These are phyloP conservation scores for Chlorella sorokiniana DNA, from an alignment of 139 green algal genomes.

Conservation along the genomic window DNA sequence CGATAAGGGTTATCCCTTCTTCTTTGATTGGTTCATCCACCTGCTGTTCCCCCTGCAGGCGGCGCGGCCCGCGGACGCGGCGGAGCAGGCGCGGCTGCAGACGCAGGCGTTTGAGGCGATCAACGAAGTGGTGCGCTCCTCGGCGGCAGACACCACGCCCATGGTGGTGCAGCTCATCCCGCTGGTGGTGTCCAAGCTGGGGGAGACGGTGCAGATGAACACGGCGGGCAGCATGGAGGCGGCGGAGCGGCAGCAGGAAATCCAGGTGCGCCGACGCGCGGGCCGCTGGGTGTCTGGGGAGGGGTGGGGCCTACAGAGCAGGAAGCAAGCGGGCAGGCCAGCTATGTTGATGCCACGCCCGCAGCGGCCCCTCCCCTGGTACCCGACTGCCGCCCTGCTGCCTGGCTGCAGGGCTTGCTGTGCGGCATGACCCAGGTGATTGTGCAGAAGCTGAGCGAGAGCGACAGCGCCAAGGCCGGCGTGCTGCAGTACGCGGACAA, in stretches of 20 bases:
- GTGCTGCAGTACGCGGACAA: conserved; percentile 80
- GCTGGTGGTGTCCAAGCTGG: conserved; percentile 78
- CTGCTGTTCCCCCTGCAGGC: not conserved
- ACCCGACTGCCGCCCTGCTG: not conserved
- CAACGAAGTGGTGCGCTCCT: conserved; percentile 90
- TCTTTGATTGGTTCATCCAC: not conserved
- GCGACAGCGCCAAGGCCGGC: conserved; percentile 67
- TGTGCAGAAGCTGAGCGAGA: conserved; percentile 83
- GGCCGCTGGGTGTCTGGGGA: not conserved
- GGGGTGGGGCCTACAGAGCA: not conserved
- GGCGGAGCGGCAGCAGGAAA: conserved; percentile 64
- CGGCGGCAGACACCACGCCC: conserved; percentile 73
- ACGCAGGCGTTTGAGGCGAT: conserved; percentile 92
- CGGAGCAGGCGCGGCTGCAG: conserved; percentile 60
- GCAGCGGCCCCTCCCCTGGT: not conserved
- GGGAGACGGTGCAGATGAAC: conserved; percentile 38
- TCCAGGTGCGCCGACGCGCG: conserved; percentile 50
- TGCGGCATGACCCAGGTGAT: conserved; percentile 93
- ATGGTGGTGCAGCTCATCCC: conserved; percentile 83
- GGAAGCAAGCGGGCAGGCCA: not conserved
- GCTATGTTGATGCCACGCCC: not conserved
- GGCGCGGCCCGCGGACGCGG: conserved; percentile 35
- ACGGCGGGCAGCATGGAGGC: conserved; percentile 25
- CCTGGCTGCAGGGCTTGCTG: conserved; percentile 79
- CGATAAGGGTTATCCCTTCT: no score